Base-by-base conservation (phyloP, 306 rosid species). In the Fragaria vesca region DNA sequence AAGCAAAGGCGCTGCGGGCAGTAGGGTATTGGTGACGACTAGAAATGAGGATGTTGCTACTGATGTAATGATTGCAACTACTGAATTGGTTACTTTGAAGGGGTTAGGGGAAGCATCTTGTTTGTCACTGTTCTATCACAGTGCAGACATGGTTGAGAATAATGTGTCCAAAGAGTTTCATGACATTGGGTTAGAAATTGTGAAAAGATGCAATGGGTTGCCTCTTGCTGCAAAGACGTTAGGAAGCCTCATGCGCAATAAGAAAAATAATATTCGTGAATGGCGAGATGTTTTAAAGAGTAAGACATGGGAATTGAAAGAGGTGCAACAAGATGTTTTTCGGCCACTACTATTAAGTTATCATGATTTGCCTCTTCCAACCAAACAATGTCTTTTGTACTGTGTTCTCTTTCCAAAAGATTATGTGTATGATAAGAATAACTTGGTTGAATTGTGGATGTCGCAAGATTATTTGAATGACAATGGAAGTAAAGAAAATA, bases 21-120 rank as follows among this genome's bases (percentile, higher is more conserved):
- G 79, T 75, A 74, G 36, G 36, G 3, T 54, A 13, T 5, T 80
- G 20, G 77, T 79, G 28, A 79, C 82, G 15, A 78, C 81, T 0
- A 4, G 81, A 9, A 78, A 78, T 0, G 24, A 21, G 3, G 9
- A 12, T 0, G 81, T 78, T 71, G 77, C 42, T 12, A 11, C 0
- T 5, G 36, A 32, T 32, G 36, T 32, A 32, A 32, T 32, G 36
- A 32, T 3, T 32, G 36, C 36, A 32, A 32, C 36, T 32, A 32
- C 4, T 32, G 36, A 32, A 32, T 32, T 32, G 36, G 36, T n/a
- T 61, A 62, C 6, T n/a, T 5, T 78, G 9, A 1, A 45, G 11
- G 16, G 2, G 8, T 61, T 79, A 66, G 16, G 67, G 0, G 78
- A 48, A 12, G 46, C 40, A 2, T 5, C 3, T 28, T 78, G 76